A percentile compares a stretch with the other conserved stretches of the same genome.
These are phyloP conservation scores for Geranomyces variabilis DNA, from an alignment of 192 early-diverging fungal species.

Conservation along the genomic window DNA sequence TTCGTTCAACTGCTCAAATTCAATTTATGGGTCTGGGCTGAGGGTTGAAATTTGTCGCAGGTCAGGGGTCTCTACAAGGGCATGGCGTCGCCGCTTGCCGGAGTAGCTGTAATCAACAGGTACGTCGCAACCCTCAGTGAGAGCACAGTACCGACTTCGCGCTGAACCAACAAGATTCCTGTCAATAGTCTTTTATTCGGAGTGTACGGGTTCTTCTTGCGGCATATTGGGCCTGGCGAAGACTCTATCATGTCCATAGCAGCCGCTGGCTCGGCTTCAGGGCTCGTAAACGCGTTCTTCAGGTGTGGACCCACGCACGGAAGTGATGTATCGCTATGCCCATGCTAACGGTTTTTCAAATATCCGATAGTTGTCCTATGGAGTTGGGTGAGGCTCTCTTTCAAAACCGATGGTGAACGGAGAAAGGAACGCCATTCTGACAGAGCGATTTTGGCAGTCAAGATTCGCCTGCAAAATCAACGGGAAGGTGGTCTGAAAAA, in stretches of 20 bases:
- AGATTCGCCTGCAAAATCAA: constrained; percentile 55
- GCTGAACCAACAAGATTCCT: too few species aligned
- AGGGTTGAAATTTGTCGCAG: too few species aligned
- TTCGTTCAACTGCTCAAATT: too few species aligned
- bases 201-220: constrained; percentile 52
- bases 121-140: too few species aligned
- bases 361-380: constrained; percentile 57
- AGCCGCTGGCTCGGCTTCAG: constrained; percentile 47
- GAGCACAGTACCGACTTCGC: too few species aligned
- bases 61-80: constrained; percentile 86
- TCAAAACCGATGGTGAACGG: too few species aligned
- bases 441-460: too few species aligned
- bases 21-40: too few species aligned
- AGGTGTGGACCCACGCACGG: too few species aligned
- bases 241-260: constrained; percentile 38
- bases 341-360: too few species aligned
- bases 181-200: constrained; percentile 53
- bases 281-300: constrained; percentile 51
- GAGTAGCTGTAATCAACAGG: constrained; percentile 88
- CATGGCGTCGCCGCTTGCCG: constrained; percentile 89
- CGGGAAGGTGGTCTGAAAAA: neutral
- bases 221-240: constrained; percentile 36
- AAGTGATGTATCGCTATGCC: too few species aligned
- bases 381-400: constrained; percentile 38
- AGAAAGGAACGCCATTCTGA: too few species aligned